Evolutionary conservation across 345 rosid genomes (phyloP).

Genomic region (Capsella bursapastoris): DNA sequence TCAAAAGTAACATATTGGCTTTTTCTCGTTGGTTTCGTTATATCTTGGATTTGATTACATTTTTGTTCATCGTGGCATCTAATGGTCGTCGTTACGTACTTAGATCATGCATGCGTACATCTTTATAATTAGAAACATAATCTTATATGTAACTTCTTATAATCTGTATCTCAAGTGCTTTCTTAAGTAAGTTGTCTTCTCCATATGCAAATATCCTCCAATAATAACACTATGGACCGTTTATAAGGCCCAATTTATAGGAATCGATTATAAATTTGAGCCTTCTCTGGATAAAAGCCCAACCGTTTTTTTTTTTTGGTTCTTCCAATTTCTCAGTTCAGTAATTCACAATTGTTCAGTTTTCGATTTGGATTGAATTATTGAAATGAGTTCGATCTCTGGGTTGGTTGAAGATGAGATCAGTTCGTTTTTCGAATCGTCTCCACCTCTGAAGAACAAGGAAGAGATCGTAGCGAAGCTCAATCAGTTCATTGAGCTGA

Average conservation of each 20-base stretch:
- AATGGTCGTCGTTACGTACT: not conserved
- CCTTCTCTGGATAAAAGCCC: not conserved
- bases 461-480: conserved; percentile 47
- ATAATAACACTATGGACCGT: not conserved
- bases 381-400: conserved; percentile 52
- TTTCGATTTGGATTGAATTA: conserved; percentile 33
- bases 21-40: conserved; percentile 27
- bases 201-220: too few species aligned
- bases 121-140: not conserved
- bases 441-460: conserved; percentile 72
- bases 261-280: not conserved
- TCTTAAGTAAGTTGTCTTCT: too few species aligned
- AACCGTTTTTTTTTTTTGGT: not conserved
- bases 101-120: not conserved
- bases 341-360: not conserved
- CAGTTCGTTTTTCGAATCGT: conserved; percentile 67
- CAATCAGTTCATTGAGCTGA: conserved; percentile 56
- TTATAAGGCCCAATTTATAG: not conserved
- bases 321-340: not conserved
- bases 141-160: too few species aligned
- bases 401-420: conserved; percentile 51
- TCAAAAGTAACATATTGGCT: conserved; percentile 39
- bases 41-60: conserved; percentile 5
- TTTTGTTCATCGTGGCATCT: conserved; percentile 12
- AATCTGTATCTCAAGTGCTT: too few species aligned